Evolutionary conservation across 2,329 filamentous ascomycete genomes (phyloP).

Genomic region (Calonectria naviculata): DNA sequence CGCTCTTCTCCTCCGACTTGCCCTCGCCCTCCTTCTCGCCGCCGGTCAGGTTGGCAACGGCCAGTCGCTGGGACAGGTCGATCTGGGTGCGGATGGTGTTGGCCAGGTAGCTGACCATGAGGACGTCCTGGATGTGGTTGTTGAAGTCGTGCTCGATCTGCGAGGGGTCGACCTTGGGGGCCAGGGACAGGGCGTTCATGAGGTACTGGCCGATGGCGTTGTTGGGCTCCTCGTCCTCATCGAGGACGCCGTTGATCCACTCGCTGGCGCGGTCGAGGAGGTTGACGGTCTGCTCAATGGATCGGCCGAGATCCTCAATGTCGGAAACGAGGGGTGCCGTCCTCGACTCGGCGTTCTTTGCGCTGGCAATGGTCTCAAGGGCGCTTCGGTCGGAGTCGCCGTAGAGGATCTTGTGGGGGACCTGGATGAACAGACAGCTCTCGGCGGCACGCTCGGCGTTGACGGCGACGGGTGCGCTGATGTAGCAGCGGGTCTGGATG

Average conservation of each 20-base stretch:
- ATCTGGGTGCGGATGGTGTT: conserved; percentile 99
- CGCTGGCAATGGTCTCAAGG: conserved; percentile 85
- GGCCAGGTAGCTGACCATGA: conserved; percentile 97
- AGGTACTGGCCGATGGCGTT: conserved; percentile 95
- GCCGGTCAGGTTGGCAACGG: conserved; percentile 74
- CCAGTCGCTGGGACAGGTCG: conserved; percentile 94
- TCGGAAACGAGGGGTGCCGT: conserved; percentile 82
- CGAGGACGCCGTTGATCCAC: conserved; percentile 93
- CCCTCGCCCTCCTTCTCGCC: conserved; percentile 62
- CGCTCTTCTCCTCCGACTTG: conserved; percentile 56
- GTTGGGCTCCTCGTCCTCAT: conserved; percentile 91
- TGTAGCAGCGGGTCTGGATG: conserved; percentile 93
- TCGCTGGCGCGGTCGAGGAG: conserved; percentile 92
- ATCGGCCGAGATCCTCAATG: conserved; percentile 87
- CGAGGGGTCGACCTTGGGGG: conserved; percentile 91
- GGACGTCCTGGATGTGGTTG: conserved; percentile 99
- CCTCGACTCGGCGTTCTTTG: conserved; percentile 82
- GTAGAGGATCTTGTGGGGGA: conserved; percentile 94
- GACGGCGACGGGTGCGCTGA: conserved; percentile 93
- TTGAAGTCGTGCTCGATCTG: conserved; percentile 99
- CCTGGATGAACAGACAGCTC: conserved; percentile 96
- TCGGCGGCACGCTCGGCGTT: conserved; percentile 95
- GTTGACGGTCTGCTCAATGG: conserved; percentile 86
- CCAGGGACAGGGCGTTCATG: conserved; percentile 91
- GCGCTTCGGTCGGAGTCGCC: conserved; percentile 75